Conservation (phyloP, 2,329 filamentous ascomycete species). For the Alternaria panax region DNA sequence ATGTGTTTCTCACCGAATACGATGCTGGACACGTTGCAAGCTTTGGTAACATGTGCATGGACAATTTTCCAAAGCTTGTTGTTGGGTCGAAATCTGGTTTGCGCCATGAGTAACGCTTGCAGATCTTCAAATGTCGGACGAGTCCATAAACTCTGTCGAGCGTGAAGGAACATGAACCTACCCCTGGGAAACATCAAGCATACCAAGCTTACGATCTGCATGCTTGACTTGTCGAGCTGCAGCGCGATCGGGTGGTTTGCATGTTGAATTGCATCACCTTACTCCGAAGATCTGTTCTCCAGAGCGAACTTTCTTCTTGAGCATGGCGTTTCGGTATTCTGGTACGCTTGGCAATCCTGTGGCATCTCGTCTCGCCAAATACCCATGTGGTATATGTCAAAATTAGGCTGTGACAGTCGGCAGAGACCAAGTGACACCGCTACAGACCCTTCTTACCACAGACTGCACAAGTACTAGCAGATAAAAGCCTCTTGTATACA, state of each 20-base stretch:
- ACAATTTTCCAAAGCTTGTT: not conserved
- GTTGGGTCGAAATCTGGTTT: not conserved
- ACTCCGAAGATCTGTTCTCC: not conserved
- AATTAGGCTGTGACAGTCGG: not conserved
- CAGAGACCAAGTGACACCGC: not conserved
- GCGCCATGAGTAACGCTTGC: conserved; percentile 1
- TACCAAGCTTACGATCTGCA: conserved; percentile 1
- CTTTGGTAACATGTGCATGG: not conserved
- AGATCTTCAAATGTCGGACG: not conserved
- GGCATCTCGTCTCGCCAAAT: not conserved
- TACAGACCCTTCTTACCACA: not conserved
- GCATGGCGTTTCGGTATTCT: not conserved
- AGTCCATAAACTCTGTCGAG: not conserved
- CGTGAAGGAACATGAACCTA: not conserved
- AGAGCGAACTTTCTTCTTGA: not conserved
- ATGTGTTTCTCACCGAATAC: not conserved
- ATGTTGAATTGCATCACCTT: not conserved
- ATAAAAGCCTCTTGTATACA: not conserved
- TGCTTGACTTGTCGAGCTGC: not conserved
- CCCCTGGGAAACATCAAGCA: conserved; percentile 1
- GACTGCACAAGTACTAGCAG: not conserved
- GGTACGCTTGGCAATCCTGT: not conserved
- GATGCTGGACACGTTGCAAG: not conserved
- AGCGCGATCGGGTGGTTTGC: not conserved
- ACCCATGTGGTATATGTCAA: not conserved